Conservation (phyloP, 202 grass and related monocot genomes). For the Zizania palustris region DNA sequence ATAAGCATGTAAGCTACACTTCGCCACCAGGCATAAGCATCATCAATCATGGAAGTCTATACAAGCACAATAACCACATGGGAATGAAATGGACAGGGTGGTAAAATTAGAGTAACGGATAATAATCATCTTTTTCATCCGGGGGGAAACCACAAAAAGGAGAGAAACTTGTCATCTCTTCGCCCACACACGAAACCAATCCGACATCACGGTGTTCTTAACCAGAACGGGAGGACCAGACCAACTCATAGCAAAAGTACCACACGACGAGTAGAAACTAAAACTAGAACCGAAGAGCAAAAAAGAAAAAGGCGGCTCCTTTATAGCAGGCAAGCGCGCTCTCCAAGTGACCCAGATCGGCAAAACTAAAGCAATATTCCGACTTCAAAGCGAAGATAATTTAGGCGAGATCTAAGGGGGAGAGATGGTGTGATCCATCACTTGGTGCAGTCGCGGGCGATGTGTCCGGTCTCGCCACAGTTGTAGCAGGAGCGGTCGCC, state of each 20-base stretch:
- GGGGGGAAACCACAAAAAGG: conserved; percentile 35
- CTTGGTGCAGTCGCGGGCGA: conserved; percentile 78
- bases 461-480: conserved; percentile 80
- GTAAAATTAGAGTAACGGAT: conserved; percentile 10
- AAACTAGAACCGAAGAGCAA: neutral
- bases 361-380: conserved; percentile 53
- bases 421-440: conserved; percentile 34
- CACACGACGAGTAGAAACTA: conserved; percentile 20
- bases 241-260: conserved; percentile 32
- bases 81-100: neutral
- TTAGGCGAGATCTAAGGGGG: conserved; percentile 24
- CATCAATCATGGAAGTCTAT: neutral
- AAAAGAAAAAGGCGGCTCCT: neutral
- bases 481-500: conserved; percentile 78
- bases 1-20: neutral
- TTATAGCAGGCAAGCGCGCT: conserved; percentile 16
- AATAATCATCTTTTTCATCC: conserved; percentile 21
- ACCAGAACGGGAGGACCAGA: conserved; percentile 27
- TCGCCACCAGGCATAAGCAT: neutral
- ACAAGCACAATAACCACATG: neutral
- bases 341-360: conserved; percentile 35
- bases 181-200: conserved; percentile 39
- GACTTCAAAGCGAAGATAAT: conserved; percentile 2
- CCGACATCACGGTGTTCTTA: conserved; percentile 34
- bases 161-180: conserved; percentile 39